A percentile compares a stretch with the other conserved stretches of the same genome.
Evolutionary conservation across 176 grass and related monocot species (phyloP).

Genomic region (Eragrostis curvula): DNA sequence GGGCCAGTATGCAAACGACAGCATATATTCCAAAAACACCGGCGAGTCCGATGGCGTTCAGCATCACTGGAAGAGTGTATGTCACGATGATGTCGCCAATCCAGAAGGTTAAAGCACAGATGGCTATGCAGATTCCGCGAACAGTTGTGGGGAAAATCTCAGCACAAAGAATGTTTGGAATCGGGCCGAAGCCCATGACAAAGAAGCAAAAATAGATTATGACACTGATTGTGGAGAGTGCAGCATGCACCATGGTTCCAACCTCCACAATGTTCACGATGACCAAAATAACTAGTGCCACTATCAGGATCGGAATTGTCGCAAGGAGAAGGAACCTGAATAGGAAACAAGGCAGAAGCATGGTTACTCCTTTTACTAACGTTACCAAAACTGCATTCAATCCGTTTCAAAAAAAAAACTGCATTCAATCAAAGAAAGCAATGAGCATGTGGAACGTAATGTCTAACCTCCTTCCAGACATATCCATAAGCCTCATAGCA

Average conservation of each 20-base stretch:
- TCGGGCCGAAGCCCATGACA: constrained; percentile 90
- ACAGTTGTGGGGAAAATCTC: constrained; percentile 95
- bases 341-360: constrained; percentile 23
- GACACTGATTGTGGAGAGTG: constrained; percentile 73
- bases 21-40: constrained; percentile 94
- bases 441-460: constrained; percentile 9
- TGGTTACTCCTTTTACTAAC: constrained; percentile 19
- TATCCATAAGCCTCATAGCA: constrained; percentile 98
- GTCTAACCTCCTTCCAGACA: constrained; percentile 93
- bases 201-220: constrained; percentile 97
- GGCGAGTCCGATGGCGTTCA: constrained; percentile 72
- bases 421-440: constrained; percentile 13
- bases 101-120: constrained; percentile 84
- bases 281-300: constrained; percentile 70
- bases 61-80: constrained; percentile 88
- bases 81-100: constrained; percentile 87
- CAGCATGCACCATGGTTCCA: constrained; percentile 72
- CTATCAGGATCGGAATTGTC: constrained; percentile 87
- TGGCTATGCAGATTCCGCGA: constrained; percentile 89
- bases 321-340: constrained; percentile 88
- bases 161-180: constrained; percentile 92
- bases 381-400: background rate
- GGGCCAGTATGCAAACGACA: constrained; percentile 57
- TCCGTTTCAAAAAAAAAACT: too few relatives aligned
- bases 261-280: constrained; percentile 72